A percentile compares a stretch with the other conserved stretches of the same genome.
phyloP scores from a whole-genome alignment of 1,284 basidiomycete species.

The Puccinia polysora region DNA sequence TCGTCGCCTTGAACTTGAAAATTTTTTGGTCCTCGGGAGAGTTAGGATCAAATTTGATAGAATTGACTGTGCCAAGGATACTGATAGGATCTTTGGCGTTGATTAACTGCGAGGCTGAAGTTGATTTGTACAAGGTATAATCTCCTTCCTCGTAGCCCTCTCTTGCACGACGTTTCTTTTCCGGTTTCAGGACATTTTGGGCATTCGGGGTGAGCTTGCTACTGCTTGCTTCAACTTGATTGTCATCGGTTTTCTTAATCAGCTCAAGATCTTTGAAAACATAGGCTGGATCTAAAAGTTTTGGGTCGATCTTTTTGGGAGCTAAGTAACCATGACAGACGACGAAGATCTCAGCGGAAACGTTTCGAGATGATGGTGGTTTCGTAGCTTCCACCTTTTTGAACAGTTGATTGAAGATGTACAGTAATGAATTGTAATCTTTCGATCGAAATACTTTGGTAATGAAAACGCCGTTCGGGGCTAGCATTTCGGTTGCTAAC shows the following conservation, averaged over 20 bases:
- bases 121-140: slow-evolving; percentile 78
- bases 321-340: slow-evolving; percentile 93
- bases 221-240: slow-evolving; percentile 33
- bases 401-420: slow-evolving; percentile 98
- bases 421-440: slow-evolving; percentile 97
- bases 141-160: slow-evolving; percentile 96
- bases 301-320: slow-evolving; percentile 92
- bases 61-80: slow-evolving; percentile 75
- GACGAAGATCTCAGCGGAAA: slow-evolving; percentile 99
- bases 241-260: slow-evolving; percentile 46
- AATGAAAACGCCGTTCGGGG: slow-evolving; percentile 89
- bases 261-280: slow-evolving; percentile 86
- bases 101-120: slow-evolving; percentile 71
- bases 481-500: slow-evolving; percentile 91
- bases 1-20: slow-evolving; percentile 68
- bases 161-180: slow-evolving; percentile 87
- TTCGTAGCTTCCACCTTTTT: slow-evolving; percentile 96
- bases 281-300: slow-evolving; percentile 94
- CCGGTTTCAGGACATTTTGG: slow-evolving; percentile 87
- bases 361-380: slow-evolving; percentile 95
- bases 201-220: slow-evolving; percentile 58
- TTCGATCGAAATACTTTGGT: slow-evolving; percentile 98
- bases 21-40: slow-evolving; percentile 82
- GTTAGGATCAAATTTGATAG: slow-evolving; percentile 69
- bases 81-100: slow-evolving; percentile 67